Evolutionary conservation across 805 yeast genomes (phyloP).

Genomic region (Starmerella etchellsii): DNA sequence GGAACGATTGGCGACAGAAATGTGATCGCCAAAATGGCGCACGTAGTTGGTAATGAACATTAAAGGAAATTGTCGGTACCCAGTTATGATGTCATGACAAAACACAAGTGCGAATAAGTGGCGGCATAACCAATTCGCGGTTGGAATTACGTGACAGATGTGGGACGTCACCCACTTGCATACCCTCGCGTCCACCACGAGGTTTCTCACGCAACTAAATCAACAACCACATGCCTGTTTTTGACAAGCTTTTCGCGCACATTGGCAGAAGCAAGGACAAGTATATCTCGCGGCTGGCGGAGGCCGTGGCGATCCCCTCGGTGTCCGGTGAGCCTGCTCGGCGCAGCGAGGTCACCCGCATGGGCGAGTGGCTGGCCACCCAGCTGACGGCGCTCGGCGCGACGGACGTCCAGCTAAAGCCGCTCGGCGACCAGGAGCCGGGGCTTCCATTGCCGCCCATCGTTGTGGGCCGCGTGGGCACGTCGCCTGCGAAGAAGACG

Average conservation of each 20-base stretch:
- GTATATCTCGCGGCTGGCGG: conserved; percentile 41
- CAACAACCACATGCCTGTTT: conserved; percentile 15
- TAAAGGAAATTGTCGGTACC: too few relatives aligned
- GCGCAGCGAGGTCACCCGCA: conserved; percentile 78
- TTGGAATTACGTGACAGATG: too few relatives aligned
- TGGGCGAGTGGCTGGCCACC: conserved; percentile 67
- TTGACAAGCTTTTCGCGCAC: conserved; percentile 35
- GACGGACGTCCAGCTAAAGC: conserved; percentile 65
- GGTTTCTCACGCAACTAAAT: too few relatives aligned
- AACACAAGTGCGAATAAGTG: too few relatives aligned
- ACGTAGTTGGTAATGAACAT: too few relatives aligned
- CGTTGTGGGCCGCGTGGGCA: conserved; percentile 79
- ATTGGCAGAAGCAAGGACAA: conserved; percentile 63
- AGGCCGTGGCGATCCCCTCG: conserved; percentile 90
- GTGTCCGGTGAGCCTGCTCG: conserved; percentile 83
- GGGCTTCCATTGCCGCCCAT: conserved; percentile 79
- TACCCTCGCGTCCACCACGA: too few relatives aligned
- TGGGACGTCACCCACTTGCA: too few relatives aligned
- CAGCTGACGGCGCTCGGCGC: conserved; percentile 69
- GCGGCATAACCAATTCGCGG: too few relatives aligned
- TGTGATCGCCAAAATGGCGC: too few relatives aligned
- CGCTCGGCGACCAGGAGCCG: conserved; percentile 57
- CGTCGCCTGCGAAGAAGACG: conserved; percentile 71
- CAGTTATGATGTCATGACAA: too few relatives aligned
- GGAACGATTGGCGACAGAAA: too few relatives aligned